These are phyloP conservation scores for Dujonia santamariae DNA, from an alignment of 1,139 yeast species.

Conservation along the genomic window DNA sequence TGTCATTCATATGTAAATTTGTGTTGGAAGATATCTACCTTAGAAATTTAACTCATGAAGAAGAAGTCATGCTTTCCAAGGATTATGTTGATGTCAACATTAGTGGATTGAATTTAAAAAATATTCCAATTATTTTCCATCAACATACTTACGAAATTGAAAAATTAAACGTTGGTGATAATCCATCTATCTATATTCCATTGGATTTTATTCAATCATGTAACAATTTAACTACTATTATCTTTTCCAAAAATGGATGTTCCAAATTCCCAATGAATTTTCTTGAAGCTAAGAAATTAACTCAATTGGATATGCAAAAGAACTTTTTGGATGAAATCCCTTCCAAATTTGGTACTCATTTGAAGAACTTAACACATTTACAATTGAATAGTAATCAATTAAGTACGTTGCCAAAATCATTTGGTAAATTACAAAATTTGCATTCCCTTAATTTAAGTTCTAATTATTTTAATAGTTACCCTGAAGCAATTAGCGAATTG, in stretches of 20 bases:
- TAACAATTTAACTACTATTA: constrained; percentile 61
- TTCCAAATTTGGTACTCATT: constrained; percentile 43
- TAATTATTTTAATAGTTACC: constrained; percentile 68
- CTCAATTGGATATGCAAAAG: constrained; percentile 75
- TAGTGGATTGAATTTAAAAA: constrained; percentile 71
- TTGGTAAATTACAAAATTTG: constrained; percentile 55
- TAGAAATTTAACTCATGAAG: constrained; percentile 64
- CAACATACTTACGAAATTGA: constrained; percentile 82
- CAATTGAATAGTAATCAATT: constrained; percentile 74
- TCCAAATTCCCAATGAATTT: constrained; percentile 72
- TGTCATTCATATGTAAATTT: constrained; percentile 83
- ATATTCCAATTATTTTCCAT: constrained; percentile 80
- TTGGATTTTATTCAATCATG: constrained; percentile 84
- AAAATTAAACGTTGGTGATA: constrained; percentile 78
- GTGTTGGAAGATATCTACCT: constrained; percentile 71
- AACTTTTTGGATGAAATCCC: constrained; percentile 70
- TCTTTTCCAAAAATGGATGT: constrained; percentile 72
- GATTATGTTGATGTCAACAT: constrained; percentile 76
- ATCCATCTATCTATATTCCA: constrained; percentile 83
- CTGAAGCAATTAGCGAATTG: constrained; percentile 66
- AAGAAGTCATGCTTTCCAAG: constrained; percentile 59
- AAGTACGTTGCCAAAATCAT: constrained; percentile 58
- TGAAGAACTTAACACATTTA: constrained; percentile 53
- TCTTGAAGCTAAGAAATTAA: constrained; percentile 63
- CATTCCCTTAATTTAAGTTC: constrained; percentile 73